A percentile compares a stretch with the other conserved stretches of the same genome.
These are phyloP conservation scores for Pichia sp. DNA, from an alignment of 1,139 yeast species.

Conservation along the genomic window DNA sequence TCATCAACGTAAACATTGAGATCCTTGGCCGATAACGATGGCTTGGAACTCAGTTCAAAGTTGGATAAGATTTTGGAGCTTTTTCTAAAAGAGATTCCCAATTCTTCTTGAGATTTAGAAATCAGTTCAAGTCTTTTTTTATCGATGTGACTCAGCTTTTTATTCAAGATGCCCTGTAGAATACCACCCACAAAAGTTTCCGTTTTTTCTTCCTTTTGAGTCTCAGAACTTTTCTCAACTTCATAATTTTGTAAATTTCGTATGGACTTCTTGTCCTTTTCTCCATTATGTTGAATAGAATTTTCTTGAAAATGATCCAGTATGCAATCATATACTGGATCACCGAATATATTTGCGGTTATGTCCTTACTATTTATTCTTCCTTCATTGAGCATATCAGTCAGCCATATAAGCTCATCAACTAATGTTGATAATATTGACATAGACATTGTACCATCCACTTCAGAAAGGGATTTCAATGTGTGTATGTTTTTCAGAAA, in stretches of 20 bases:
- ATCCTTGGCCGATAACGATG: slow-evolving; percentile 3
- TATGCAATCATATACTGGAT: slow-evolving; percentile 5
- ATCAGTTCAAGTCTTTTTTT: slow-evolving; percentile 11
- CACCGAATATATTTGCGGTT: slow-evolving; percentile 12
- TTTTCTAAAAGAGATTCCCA: slow-evolving; percentile 29
- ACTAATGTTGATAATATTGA: slow-evolving; percentile 16
- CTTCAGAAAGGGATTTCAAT: slow-evolving; percentile 13
- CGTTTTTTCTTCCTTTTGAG: not conserved
- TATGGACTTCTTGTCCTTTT: not conserved
- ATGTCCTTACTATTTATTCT: slow-evolving; percentile 5
- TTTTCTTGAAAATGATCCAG: slow-evolving; percentile 3
- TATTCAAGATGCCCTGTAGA: not conserved
- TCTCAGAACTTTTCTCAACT: not conserved
- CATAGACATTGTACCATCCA: slow-evolving; percentile 24
- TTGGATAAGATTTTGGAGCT: slow-evolving; percentile 27
- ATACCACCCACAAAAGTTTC: not conserved
- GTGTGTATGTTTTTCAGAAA: slow-evolving; percentile 12
- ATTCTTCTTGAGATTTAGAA: slow-evolving; percentile 24
- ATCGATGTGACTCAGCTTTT: slow-evolving; percentile 3
- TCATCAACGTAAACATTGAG: slow-evolving; percentile 9
- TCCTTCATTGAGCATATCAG: slow-evolving; percentile 5
- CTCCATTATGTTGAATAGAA: not conserved
- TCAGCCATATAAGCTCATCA: slow-evolving; percentile 14
- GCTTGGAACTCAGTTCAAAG: slow-evolving; percentile 20
- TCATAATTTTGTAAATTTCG: not conserved